Conservation (phyloP, 2,329 filamentous ascomycete genomes). For the Cladophialophora yegresii region DNA sequence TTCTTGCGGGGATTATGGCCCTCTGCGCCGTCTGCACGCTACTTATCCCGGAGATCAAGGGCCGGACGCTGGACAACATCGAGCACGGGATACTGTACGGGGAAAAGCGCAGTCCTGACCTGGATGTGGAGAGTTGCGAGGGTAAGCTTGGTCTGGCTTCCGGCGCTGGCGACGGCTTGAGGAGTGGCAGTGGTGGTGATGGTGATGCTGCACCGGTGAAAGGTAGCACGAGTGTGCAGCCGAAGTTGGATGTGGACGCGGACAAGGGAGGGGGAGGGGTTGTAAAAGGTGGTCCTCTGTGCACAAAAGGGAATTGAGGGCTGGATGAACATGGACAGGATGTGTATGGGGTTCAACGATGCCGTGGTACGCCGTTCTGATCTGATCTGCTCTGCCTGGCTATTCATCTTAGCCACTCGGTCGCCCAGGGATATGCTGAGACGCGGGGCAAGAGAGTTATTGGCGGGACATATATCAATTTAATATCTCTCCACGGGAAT, state of each 20-base stretch:
- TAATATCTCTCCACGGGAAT: background rate
- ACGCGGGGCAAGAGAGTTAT: background rate
- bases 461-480: background rate
- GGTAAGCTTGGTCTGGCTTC: background rate
- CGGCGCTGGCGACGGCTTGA: background rate
- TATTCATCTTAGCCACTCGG: background rate
- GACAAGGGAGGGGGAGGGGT: background rate
- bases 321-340: background rate
- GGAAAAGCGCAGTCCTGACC: background rate
- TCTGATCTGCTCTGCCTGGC: background rate
- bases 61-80: conserved; percentile 37
- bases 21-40: conserved; percentile 34
- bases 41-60: conserved; percentile 39
- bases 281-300: background rate
- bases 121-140: background rate
- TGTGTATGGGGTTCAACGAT: background rate
- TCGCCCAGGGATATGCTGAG: background rate
- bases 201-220: conserved; percentile 1
- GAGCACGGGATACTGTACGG: conserved; percentile 27
- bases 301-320: background rate
- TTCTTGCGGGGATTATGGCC: conserved; percentile 37
- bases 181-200: background rate
- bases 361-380: background rate
- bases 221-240: conserved; percentile 2
- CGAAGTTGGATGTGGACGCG: background rate